A percentile compares a stretch with the other conserved stretches of the same genome.
These are phyloP conservation scores for Selaginella tamariscina DNA, from an alignment of 75 land plant species.

Conservation along the genomic window DNA sequence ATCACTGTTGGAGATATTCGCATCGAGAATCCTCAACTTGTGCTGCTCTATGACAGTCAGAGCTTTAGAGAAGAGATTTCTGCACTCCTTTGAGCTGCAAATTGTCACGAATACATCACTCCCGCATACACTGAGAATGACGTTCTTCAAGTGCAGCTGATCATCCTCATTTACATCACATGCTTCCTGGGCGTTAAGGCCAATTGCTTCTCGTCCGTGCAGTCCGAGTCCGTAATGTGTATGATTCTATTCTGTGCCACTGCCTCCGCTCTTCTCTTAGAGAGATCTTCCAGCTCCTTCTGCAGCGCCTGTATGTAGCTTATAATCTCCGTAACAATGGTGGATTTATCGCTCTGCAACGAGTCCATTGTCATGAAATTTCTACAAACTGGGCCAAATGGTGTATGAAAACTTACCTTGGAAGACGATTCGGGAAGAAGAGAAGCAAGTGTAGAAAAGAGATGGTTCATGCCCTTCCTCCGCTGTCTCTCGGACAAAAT, in stretches of 20 bases:
- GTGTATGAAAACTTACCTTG: too few relatives aligned
- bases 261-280: constrained; percentile 20
- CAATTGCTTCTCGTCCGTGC: constrained; percentile 8
- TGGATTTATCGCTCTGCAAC: constrained; percentile 30
- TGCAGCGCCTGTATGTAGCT: constrained; percentile 33
- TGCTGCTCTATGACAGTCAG: constrained; percentile 24
- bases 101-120: constrained; percentile 25
- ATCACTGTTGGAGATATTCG: constrained; percentile 27
- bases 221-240: neutral
- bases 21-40: constrained; percentile 22
- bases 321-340: constrained; percentile 33
- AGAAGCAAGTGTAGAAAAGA: constrained; percentile 30
- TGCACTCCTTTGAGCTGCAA: constrained; percentile 20
- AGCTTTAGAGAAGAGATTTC: constrained; percentile 17
- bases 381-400: too few relatives aligned
- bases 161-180: neutral
- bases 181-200: neutral
- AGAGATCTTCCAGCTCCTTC: constrained; percentile 23
- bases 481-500: constrained; percentile 35
- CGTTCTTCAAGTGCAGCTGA: constrained; percentile 11
- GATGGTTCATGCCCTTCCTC: constrained; percentile 33
- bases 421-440: constrained; percentile 26
- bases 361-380: too few relatives aligned
- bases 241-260: constrained; percentile 3
- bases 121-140: constrained; percentile 26